These are phyloP conservation scores for Penicillium riverlandense DNA, from an alignment of 495 filamentous ascomycete genomes.

Conservation along the genomic window DNA sequence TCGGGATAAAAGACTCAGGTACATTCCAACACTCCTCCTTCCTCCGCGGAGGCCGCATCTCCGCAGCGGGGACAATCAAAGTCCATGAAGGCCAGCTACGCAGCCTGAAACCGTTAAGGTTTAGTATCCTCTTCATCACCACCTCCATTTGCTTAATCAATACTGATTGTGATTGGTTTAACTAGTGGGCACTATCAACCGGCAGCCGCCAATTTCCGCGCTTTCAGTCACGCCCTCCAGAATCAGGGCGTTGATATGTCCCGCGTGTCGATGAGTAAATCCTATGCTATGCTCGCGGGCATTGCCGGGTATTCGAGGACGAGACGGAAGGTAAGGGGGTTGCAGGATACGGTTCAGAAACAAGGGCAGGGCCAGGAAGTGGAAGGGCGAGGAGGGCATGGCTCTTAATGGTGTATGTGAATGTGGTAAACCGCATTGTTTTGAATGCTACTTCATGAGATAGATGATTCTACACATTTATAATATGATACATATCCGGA, in stretches of 20 bases:
- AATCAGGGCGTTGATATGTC: conserved; percentile 74
- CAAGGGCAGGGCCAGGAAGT: no score
- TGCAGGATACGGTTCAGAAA: conserved; percentile 16
- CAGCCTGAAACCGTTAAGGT: conserved; percentile 39
- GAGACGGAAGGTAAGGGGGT: conserved; percentile 49
- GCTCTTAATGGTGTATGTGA: no score
- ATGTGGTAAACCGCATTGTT: no score
- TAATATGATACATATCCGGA: no score
- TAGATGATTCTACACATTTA: no score
- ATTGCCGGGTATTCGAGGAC: conserved; percentile 68
- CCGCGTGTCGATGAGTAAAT: conserved; percentile 66
- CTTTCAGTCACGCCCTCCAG: conserved; percentile 66
- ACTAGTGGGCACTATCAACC: conserved; percentile 80
- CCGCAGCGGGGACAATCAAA: conserved; percentile 78
- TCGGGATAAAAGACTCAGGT: conserved; percentile 84
- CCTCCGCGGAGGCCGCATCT: conserved; percentile 71
- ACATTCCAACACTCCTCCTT: conserved; percentile 90
- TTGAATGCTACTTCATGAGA: no score
- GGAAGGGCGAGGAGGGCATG: no score
- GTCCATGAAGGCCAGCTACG: conserved; percentile 71
- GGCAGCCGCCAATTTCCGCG: conserved; percentile 67
- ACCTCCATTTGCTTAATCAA: background rate
- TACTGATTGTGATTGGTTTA: conserved; percentile 17
- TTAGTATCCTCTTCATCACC: background rate
- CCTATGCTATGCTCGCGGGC: conserved; percentile 74